Conservation (phyloP, 331 rosid genomes). For the Rhamnella rubrinervis region DNA sequence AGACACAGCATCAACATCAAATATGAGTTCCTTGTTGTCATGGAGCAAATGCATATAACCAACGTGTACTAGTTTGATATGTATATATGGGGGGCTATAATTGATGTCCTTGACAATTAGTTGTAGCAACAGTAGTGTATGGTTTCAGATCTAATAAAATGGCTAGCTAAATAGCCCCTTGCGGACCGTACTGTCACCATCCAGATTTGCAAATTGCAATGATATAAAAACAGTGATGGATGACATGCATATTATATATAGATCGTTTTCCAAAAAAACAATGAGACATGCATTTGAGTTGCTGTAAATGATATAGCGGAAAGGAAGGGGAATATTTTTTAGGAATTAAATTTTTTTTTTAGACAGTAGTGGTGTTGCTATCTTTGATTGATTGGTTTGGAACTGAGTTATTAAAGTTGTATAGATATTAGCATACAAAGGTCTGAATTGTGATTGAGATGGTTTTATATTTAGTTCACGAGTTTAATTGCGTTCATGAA, state of each 20-base stretch:
- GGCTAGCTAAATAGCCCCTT: not conserved
- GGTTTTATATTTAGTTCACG: not conserved
- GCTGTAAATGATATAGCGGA: conserved; percentile 3
- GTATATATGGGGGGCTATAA: not conserved
- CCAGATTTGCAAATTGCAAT: conserved; percentile 23
- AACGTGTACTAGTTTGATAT: too few species aligned
- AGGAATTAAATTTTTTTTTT: not conserved
- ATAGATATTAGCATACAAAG: conserved; percentile 7
- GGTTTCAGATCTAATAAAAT: conserved; percentile 14
- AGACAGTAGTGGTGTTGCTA: conserved; percentile 9
- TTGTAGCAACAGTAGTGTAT: conserved; percentile 1
- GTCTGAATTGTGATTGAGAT: conserved; percentile 11
- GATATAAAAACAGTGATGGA: conserved; percentile 14
- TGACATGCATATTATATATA: not conserved
- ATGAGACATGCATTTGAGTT: conserved; percentile 3
- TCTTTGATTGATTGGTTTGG: conserved; percentile 21
- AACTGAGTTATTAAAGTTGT: not conserved
- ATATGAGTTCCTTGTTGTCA: too few species aligned
- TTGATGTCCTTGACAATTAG: conserved; percentile 3
- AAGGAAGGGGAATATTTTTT: not conserved
- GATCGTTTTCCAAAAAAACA: conserved; percentile 7
- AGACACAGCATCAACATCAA: too few species aligned
- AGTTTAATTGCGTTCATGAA: not conserved
- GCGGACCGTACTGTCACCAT: conserved; percentile 25
- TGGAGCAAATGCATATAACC: not conserved